Evolutionary conservation across 306 rosid species (phyloP).

Genomic region (Gynostemma pentaphyllum): DNA sequence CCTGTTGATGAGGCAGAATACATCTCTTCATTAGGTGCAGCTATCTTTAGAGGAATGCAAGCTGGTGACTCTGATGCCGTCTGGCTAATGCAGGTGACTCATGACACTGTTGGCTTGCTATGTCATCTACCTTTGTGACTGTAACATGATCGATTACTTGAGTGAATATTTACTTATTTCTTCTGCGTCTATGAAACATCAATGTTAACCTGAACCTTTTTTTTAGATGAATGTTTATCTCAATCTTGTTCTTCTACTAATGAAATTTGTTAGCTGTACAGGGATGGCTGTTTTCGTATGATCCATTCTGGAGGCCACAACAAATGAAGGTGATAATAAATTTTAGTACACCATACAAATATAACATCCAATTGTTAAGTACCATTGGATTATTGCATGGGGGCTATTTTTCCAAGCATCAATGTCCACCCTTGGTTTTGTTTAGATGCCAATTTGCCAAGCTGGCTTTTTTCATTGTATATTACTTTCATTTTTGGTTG

Average conservation of each 20-base stretch:
- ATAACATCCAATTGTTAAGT: background rate
- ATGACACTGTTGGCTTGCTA: background rate
- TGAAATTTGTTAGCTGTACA: constrained; percentile 14
- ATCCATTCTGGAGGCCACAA: constrained; percentile 93
- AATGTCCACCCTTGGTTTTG: background rate
- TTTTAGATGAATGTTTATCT: too few species aligned
- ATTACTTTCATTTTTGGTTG: constrained; percentile 11
- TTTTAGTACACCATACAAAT: background rate
- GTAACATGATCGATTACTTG: constrained; percentile 3
- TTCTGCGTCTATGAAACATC: background rate
- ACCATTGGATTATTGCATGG: background rate
- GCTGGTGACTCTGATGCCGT: constrained; percentile 67
- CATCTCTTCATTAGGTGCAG: constrained; percentile 75
- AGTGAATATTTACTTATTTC: background rate
- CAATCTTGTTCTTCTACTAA: too few species aligned
- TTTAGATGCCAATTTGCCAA: background rate
- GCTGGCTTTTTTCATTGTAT: background rate
- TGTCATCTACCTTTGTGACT: background rate
- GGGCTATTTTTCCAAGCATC: background rate
- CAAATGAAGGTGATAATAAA: constrained; percentile 64
- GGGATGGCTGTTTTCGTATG: constrained; percentile 91
- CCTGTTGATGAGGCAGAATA: constrained; percentile 72
- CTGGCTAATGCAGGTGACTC: constrained; percentile 90
- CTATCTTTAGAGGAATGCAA: constrained; percentile 73
- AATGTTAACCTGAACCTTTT: background rate